These are phyloP conservation scores for Russula sp. DNA, from an alignment of 768 basidiomycete genomes.

Conservation along the genomic window DNA sequence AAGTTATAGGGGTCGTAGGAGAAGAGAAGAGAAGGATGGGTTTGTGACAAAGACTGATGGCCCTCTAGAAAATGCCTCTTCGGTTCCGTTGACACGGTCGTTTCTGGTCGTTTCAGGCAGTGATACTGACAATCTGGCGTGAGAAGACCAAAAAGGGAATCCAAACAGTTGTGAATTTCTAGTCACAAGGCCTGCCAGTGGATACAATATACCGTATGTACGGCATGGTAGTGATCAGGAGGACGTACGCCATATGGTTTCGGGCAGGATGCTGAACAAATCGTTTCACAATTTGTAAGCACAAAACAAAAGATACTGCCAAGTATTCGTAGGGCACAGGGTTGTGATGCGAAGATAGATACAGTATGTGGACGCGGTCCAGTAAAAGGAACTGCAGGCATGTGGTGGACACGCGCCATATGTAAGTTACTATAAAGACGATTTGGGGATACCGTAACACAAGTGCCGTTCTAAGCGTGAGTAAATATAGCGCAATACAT, in stretches of 20 bases:
- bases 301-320: not conserved
- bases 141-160: not conserved
- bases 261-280: not conserved
- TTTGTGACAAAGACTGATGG: conserved; percentile 4
- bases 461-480: conserved; percentile 4
- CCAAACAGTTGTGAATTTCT: not conserved
- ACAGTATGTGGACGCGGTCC: not conserved
- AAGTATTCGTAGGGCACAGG: not conserved
- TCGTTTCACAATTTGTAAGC: not conserved
- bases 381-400: too few relatives aligned
- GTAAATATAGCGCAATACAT: conserved; percentile 15
- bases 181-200: conserved; percentile 1
- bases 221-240: conserved; percentile 1
- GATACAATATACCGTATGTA: not conserved
- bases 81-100: not conserved
- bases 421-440: not conserved
- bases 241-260: not conserved
- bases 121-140: not conserved
- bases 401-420: not conserved
- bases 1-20: not conserved
- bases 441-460: conserved; percentile 9
- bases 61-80: not conserved
- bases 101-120: conserved; percentile 1
- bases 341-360: not conserved
- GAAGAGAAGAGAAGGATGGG: too few relatives aligned